Conservation (phyloP, 495 filamentous ascomycete species). For the Aspergillus conjunctus region DNA sequence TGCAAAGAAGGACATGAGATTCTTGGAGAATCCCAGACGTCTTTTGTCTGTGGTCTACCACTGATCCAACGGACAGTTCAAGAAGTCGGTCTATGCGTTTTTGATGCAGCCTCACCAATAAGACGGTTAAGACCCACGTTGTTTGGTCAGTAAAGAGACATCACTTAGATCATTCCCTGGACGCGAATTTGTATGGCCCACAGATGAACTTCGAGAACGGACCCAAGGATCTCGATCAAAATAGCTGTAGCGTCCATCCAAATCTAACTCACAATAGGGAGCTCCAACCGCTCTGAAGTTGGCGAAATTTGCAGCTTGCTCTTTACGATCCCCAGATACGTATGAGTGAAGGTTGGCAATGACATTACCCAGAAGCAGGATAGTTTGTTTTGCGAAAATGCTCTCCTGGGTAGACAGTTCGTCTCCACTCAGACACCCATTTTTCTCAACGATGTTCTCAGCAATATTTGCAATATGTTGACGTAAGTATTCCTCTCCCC, state of each 20-base stretch:
- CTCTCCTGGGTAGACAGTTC: slow-evolving; percentile 11
- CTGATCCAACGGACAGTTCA: no score
- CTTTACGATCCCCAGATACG: slow-evolving; percentile 4
- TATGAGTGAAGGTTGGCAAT: slow-evolving; percentile 31
- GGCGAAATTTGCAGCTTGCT: slow-evolving; percentile 22
- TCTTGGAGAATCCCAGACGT: no score
- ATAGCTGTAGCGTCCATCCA: slow-evolving; percentile 27
- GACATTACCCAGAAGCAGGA: slow-evolving; percentile 25
- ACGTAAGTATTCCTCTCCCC: slow-evolving; percentile 24
- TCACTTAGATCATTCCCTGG: neutral
- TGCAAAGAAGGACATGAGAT: no score
- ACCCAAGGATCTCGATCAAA: slow-evolving; percentile 27
- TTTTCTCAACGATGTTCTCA: slow-evolving; percentile 18
- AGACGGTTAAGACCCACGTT: neutral
- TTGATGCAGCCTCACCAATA: no score
- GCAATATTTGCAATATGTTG: slow-evolving; percentile 25
- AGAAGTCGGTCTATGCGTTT: no score
- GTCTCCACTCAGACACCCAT: slow-evolving; percentile 7
- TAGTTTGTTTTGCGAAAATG: slow-evolving; percentile 20
- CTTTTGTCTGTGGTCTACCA: no score
- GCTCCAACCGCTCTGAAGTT: slow-evolving; percentile 16
- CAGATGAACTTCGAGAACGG: slow-evolving; percentile 2
- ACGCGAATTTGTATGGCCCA: neutral
- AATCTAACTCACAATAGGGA: slow-evolving; percentile 17
- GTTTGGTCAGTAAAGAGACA: neutral